Evolutionary conservation across 768 basidiomycete species (phyloP).

Genomic region (Phanerochaete carnosa): DNA sequence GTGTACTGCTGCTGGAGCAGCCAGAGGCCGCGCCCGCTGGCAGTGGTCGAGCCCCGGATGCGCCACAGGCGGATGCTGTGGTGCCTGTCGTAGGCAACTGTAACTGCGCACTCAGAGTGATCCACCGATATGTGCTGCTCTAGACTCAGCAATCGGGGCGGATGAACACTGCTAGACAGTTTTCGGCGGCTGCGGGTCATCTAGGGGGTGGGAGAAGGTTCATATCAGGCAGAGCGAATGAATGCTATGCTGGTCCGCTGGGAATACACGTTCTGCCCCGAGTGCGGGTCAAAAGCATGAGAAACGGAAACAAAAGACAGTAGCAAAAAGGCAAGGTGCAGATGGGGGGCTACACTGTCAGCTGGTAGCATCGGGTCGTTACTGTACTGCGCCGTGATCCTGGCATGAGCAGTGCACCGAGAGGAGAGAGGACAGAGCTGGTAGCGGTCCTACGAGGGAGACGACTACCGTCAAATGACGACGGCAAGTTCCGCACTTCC

Average conservation of each 20-base stretch:
- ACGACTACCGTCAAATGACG: not conserved
- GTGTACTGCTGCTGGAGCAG: not conserved
- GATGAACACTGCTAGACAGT: not conserved
- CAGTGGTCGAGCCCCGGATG: not conserved
- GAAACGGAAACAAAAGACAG: not conserved
- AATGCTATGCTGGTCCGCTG: not conserved
- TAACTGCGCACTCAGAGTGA: not conserved
- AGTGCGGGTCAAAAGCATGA: not conserved
- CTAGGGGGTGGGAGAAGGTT: not conserved
- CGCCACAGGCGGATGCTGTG: not conserved
- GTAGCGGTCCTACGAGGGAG: no score
- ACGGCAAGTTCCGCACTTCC: not conserved
- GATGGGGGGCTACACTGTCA: not conserved
- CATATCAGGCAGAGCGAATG: not conserved
- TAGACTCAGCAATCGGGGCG: not conserved
- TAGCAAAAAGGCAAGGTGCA: not conserved
- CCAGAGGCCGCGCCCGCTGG: not conserved
- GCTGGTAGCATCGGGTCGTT: slow-evolving; percentile 4
- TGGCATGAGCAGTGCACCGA: not conserved
- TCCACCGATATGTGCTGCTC: not conserved
- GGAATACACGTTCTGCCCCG: not conserved
- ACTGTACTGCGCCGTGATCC: not conserved
- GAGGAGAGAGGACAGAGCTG: not conserved
- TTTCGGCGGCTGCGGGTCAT: not conserved
- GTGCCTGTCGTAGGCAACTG: not conserved